These are phyloP conservation scores for Termitomyces titanicus DNA, from an alignment of 768 basidiomycete species.

Conservation along the genomic window DNA sequence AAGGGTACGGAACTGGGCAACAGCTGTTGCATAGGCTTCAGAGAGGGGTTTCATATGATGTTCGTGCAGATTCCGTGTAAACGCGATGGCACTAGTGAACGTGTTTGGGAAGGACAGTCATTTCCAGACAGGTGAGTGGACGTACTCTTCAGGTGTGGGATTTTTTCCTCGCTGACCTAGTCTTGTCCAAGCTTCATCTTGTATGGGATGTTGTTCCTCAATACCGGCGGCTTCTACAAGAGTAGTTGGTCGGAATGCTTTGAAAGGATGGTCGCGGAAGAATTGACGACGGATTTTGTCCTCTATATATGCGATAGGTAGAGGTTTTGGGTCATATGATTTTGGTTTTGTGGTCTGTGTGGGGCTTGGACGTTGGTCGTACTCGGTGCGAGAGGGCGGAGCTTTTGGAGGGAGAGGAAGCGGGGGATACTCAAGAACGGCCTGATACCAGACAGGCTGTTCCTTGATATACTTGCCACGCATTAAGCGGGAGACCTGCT, in stretches of 20 bases:
- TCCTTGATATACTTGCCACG: conserved; percentile 56
- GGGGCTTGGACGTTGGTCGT: conserved; percentile 37
- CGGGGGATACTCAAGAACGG: conserved; percentile 87
- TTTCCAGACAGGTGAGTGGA: conserved; percentile 10
- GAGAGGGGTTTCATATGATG: conserved; percentile 62
- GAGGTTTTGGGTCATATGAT: conserved; percentile 41
- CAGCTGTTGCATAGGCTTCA: conserved; percentile 74
- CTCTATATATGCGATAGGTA: conserved; percentile 73
- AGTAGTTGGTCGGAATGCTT: conserved; percentile 78
- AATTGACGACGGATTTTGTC: conserved; percentile 87
- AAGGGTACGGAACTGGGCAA: conserved; percentile 85
- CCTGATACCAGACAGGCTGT: conserved; percentile 80
- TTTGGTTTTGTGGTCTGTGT: conserved; percentile 28
- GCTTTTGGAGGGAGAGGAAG: conserved; percentile 78
- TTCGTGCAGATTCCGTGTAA: conserved; percentile 74
- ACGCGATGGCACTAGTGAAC: conserved; percentile 65
- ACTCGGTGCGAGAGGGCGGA: conserved; percentile 52
- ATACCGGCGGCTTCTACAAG: conserved; percentile 70
- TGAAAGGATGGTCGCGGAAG: conserved; percentile 95
- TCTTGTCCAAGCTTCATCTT: conserved; percentile 69
- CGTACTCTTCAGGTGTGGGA: conserved; percentile 90
- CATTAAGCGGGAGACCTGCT: conserved; percentile 79
- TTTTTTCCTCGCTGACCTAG: conserved; percentile 79
- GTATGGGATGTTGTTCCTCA: conserved; percentile 50
- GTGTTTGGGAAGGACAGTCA: conserved; percentile 6